A percentile compares a stretch with the other conserved stretches of the same genome.
Evolutionary conservation across 805 yeast species (phyloP).

Genomic region (Metschnikowia koreensis): DNA sequence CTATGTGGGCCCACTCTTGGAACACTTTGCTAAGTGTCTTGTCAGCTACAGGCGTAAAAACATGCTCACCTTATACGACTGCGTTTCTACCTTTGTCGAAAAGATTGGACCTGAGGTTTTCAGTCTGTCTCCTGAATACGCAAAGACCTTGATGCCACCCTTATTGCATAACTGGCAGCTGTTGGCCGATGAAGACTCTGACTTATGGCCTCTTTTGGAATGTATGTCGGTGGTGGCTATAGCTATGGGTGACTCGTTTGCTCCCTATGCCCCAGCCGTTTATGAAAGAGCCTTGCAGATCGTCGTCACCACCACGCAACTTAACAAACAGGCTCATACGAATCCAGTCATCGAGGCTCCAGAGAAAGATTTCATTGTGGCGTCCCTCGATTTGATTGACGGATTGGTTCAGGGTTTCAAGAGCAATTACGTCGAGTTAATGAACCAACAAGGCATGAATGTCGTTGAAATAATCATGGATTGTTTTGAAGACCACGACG

Average conservation of each 20-base stretch:
- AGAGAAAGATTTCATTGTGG: conserved; percentile 86
- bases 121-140: conserved; percentile 53
- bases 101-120: conserved; percentile 58
- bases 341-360: conserved; percentile 73
- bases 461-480: conserved; percentile 62
- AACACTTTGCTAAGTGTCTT: conserved; percentile 73
- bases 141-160: conserved; percentile 73
- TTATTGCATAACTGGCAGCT: conserved; percentile 77
- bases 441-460: conserved; percentile 35
- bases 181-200: conserved; percentile 74
- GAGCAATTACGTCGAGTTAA: conserved; percentile 54
- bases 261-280: conserved; percentile 85
- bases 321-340: conserved; percentile 58
- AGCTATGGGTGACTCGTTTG: conserved; percentile 76
- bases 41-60: conserved; percentile 77
- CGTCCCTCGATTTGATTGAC: conserved; percentile 85
- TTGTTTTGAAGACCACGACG: conserved; percentile 70
- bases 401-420: conserved; percentile 91
- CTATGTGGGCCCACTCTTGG: conserved; percentile 63
- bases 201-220: conserved; percentile 87
- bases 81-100: conserved; percentile 86
- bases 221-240: conserved; percentile 93
- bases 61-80: conserved; percentile 79
- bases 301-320: conserved; percentile 62
- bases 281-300: conserved; percentile 76